Base-by-base conservation (phyloP, 371 early-diverging fungal genomes). In the Mucor irregularis region DNA sequence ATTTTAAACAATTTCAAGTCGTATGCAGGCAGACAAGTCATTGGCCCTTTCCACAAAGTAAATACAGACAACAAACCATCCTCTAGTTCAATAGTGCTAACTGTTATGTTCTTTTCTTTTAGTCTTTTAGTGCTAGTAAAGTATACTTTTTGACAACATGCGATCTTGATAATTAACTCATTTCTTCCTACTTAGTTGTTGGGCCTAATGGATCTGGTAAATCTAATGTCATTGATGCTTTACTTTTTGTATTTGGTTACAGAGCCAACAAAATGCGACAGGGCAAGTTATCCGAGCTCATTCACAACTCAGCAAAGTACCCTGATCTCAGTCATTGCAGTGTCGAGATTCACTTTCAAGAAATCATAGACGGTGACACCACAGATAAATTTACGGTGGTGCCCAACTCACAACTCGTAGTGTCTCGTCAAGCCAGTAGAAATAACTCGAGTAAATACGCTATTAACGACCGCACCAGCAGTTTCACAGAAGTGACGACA, bases 121-220 rank as follows among this genome's bases (percentile, higher is more conserved):
- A 78, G 79, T 78, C 79, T 17, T 78, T 78, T 42, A 78, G 76
- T 64, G 75, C 79, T 8, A 69, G 77, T 77, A 66, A 42, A 42
- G 42, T 42, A 42, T 42, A 1, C 6, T 8, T 13, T 42, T 42
- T 5, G 10, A 21, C 21, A 16, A 13, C n/a, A 34, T 43, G 6
- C 17, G n/a, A 19, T 14, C 4, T 43, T 35, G 26, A 39, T 5
- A 38, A 29, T 4, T 29, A 19, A 62, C 13, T 37, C 17, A 13
- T 39, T 45, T 38, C 22, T 49, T 43, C 46, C n/a, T 22, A 19
- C n/a, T 62, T 88, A 46, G 80, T 93, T 40, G 99, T 99, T 11
- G 99, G 99, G 0, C 99, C 99, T 4, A 99, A 99, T 63, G 99
- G 99, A n/a, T 96, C 95, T 16, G 99, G 99, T 29, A 99, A 98